Evolutionary conservation across 1,284 basidiomycete genomes (phyloP).

Genomic region (Trichosporon asahii): DNA sequence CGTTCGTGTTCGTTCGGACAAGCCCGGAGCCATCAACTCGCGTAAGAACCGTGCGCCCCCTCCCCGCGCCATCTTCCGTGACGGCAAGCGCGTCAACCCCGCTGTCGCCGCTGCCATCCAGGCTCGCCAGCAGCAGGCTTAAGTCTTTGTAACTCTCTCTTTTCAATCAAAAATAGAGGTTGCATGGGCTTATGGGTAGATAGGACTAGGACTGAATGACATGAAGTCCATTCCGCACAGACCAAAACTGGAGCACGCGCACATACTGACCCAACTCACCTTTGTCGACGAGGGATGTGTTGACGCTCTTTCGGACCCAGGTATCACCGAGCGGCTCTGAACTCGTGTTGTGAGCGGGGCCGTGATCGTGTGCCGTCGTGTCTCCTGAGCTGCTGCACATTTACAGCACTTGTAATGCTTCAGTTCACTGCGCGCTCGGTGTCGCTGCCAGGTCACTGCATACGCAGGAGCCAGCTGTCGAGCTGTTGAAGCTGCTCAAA

Average conservation of each 20-base stretch:
- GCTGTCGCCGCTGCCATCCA: slow-evolving; percentile 65
- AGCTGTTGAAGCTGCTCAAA: too few species aligned
- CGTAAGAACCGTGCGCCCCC: slow-evolving; percentile 95
- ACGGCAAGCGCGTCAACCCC: slow-evolving; percentile 83
- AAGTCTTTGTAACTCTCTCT: slow-evolving; percentile 12
- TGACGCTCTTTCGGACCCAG: background rate
- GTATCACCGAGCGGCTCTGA: background rate
- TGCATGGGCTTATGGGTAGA: slow-evolving; percentile 11
- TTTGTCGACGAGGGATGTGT: background rate
- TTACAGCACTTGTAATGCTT: too few species aligned
- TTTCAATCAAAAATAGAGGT: slow-evolving; percentile 7
- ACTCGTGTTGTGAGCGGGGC: too few species aligned
- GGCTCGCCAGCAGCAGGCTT: slow-evolving; percentile 53
- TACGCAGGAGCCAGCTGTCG: too few species aligned
- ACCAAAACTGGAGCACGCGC: background rate
- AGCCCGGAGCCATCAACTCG: slow-evolving; percentile 60
- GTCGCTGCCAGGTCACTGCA: too few species aligned
- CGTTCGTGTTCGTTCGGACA: slow-evolving; percentile 89
- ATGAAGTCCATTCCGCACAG: slow-evolving; percentile 9
- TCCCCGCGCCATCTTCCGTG: slow-evolving; percentile 94
- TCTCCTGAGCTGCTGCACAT: too few species aligned
- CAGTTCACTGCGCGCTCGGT: too few species aligned
- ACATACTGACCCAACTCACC: background rate
- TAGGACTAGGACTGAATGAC: slow-evolving; percentile 10
- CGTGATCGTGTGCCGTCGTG: too few species aligned